A percentile compares a stretch with the other conserved stretches of the same genome.
phyloP scores from a whole-genome alignment of 2,329 filamentous ascomycete species.

The Lachnellula suecica region DNA sequence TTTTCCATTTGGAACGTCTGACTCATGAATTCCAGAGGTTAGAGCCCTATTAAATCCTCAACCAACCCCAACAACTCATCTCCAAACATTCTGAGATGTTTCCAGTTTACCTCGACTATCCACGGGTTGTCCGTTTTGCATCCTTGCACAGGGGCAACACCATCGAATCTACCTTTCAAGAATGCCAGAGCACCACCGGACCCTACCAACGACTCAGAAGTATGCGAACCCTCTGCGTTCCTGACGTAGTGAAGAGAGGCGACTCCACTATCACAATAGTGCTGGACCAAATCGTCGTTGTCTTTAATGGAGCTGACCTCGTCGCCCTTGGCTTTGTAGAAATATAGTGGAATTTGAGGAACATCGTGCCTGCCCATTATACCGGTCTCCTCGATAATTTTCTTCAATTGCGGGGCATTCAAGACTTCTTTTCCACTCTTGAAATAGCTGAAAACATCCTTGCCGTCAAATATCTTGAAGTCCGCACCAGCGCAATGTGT shows the following conservation, averaged over 20 bases:
- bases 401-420: neutral
- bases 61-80: too few relatives aligned
- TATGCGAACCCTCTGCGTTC: conserved; percentile 43
- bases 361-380: conserved; percentile 24
- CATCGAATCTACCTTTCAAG: conserved; percentile 21
- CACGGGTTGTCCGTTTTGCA: too few relatives aligned
- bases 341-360: conserved; percentile 46
- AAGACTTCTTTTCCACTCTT: conserved; percentile 32
- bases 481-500: conserved; percentile 29
- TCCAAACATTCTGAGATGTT: too few relatives aligned
- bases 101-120: too few relatives aligned
- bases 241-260: conserved; percentile 43
- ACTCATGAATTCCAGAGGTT: too few relatives aligned
- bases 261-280: conserved; percentile 41
- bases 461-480: conserved; percentile 28
- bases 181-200: conserved; percentile 33
- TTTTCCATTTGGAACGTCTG: too few relatives aligned
- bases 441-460: conserved; percentile 43
- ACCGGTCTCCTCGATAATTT: neutral
- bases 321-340: conserved; percentile 49
- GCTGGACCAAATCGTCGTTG: conserved; percentile 42
- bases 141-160: neutral
- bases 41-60: too few relatives aligned
- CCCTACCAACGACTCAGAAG: conserved; percentile 36
- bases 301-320: conserved; percentile 42